Evolutionary conservation across 306 rosid genomes (phyloP).

Genomic region (Vicia sativa): DNA sequence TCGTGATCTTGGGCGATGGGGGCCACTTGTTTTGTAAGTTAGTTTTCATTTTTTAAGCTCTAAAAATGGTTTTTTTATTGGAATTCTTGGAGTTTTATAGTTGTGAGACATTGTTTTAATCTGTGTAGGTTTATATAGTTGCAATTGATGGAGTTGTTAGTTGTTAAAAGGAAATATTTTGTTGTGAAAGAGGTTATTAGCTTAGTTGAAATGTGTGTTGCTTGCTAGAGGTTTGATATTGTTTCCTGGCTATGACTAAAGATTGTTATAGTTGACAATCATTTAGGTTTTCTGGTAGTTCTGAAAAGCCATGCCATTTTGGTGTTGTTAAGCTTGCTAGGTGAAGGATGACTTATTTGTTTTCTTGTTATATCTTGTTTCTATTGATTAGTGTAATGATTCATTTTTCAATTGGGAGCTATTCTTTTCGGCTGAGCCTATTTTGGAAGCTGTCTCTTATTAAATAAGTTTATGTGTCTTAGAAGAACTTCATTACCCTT

Average conservation of each 20-base stretch:
- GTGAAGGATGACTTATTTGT: constrained; percentile 15
- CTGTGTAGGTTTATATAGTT: constrained; percentile 14
- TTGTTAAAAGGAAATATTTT: no score
- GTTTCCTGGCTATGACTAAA: background rate
- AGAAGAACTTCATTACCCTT: constrained; percentile 3
- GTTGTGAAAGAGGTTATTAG: no score
- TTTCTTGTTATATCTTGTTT: constrained; percentile 6
- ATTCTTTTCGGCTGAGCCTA: constrained; percentile 4
- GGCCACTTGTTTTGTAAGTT: constrained; percentile 88
- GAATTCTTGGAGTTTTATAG: background rate
- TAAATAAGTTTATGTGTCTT: background rate
- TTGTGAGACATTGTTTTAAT: constrained; percentile 27
- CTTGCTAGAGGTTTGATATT: constrained; percentile 8
- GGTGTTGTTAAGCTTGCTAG: constrained; percentile 22
- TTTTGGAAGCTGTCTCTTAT: no score
- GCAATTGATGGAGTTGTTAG: constrained; percentile 16
- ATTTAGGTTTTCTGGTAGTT: constrained; percentile 8
- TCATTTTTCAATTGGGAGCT: constrained; percentile 20
- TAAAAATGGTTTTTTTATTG: background rate
- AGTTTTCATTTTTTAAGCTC: constrained; percentile 28
- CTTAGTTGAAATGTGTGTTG: no score
- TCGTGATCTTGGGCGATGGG: constrained; percentile 95
- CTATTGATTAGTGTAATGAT: constrained; percentile 9
- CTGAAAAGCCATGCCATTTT: background rate
- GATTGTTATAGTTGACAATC: background rate